These are phyloP conservation scores for Arabis alpina DNA, from an alignment of 345 rosid genomes.

Conservation along the genomic window DNA sequence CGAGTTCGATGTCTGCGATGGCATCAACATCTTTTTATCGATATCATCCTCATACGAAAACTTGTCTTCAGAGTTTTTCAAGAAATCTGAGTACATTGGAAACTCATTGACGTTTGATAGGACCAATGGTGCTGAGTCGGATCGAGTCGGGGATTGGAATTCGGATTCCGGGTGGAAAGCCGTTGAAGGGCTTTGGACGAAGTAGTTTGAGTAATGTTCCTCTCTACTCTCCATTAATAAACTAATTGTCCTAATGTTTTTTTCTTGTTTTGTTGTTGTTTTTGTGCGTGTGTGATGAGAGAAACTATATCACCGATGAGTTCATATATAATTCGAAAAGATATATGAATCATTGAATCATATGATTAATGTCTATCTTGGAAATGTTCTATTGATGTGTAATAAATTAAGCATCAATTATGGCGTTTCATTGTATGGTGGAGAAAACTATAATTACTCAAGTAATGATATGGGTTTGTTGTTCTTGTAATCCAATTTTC, in stretches of 20 bases:
- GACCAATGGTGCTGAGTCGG: slow-evolving; percentile 44
- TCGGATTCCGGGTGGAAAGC: slow-evolving; percentile 41
- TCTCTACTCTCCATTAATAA: slow-evolving; percentile 47
- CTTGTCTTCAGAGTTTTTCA: slow-evolving; percentile 52
- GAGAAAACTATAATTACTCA: slow-evolving; percentile 43
- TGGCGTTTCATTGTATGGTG: slow-evolving; percentile 15
- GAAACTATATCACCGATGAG: neutral
- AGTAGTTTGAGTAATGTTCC: slow-evolving; percentile 57
- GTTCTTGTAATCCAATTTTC: slow-evolving; percentile 35
- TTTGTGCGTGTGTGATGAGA: slow-evolving; percentile 8
- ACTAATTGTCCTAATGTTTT: slow-evolving; percentile 1
- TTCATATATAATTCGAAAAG: slow-evolving; percentile 30
- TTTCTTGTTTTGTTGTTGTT: slow-evolving; percentile 24
- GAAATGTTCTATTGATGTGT: slow-evolving; percentile 7
- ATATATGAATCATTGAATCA: slow-evolving; percentile 1
- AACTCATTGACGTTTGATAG: slow-evolving; percentile 42
- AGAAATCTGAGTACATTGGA: slow-evolving; percentile 58
- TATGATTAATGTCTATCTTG: slow-evolving; percentile 11
- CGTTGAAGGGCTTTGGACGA: slow-evolving; percentile 81
- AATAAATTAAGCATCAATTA: slow-evolving; percentile 27
- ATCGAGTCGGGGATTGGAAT: slow-evolving; percentile 49
- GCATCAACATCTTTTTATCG: slow-evolving; percentile 52
- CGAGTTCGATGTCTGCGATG: slow-evolving; percentile 55
- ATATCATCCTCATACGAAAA: slow-evolving; percentile 44
- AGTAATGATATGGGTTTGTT: slow-evolving; percentile 39